phyloP scores from a whole-genome alignment of 352 stramenopile genomes.

The Pythium pyrilobum region DNA sequence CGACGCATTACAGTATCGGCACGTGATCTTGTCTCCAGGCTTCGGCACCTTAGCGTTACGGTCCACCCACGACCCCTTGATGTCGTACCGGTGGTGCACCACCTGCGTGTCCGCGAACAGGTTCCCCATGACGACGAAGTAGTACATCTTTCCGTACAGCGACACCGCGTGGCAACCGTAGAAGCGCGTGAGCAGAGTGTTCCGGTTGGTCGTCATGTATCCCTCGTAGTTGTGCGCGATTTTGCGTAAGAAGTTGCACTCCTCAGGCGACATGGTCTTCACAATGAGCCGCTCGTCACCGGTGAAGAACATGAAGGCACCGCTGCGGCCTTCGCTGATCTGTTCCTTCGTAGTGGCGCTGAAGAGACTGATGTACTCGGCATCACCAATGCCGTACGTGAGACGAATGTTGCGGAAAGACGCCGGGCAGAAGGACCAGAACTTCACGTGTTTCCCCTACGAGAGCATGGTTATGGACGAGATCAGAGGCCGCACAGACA shows the following conservation, averaged over 20 bases:
- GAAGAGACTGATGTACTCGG: constrained; percentile 82
- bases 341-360: constrained; percentile 84
- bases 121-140: constrained; percentile 92
- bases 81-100: constrained; percentile 89
- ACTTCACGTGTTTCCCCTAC: constrained; percentile 78
- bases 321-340: constrained; percentile 84
- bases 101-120: constrained; percentile 84
- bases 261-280: constrained; percentile 88
- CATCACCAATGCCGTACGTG: constrained; percentile 74
- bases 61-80: constrained; percentile 90
- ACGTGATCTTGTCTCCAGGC: constrained; percentile 71
- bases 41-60: constrained; percentile 82
- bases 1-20: constrained; percentile 81
- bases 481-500: background rate
- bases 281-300: constrained; percentile 84
- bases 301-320: constrained; percentile 92
- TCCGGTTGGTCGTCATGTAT: constrained; percentile 80
- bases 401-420: constrained; percentile 84
- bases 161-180: constrained; percentile 87
- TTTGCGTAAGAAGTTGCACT: constrained; percentile 83
- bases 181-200: constrained; percentile 85
- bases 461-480: background rate
- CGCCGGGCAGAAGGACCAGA: constrained; percentile 83
- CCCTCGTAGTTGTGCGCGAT: constrained; percentile 83
- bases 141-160: constrained; percentile 90